Percentiles rank a stretch among this genome's conserved stretches.
Evolutionary conservation across 2,329 filamentous ascomycete species (phyloP).

Genomic region (Macrophomina phaseolina): DNA sequence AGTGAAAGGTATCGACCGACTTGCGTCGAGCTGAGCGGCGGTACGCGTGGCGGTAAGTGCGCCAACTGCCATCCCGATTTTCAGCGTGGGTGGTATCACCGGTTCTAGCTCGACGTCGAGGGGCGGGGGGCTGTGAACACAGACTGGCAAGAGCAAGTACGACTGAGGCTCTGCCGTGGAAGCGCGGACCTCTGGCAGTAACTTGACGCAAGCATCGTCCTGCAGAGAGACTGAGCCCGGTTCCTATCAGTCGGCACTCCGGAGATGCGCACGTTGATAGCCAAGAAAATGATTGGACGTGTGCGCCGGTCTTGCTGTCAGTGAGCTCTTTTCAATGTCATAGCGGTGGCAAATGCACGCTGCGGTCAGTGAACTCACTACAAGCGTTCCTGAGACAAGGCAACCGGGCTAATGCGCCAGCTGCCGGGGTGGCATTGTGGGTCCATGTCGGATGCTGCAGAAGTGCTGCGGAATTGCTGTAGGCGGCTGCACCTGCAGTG

Average conservation of each 20-base stretch:
- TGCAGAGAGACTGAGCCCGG: not conserved
- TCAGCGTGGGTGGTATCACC: not conserved
- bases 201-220: not conserved
- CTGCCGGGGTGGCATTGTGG: not conserved
- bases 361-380: not conserved
- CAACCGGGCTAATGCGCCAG: not conserved
- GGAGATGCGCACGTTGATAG: not conserved
- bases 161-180: slow-evolving; percentile 1
- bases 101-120: not conserved
- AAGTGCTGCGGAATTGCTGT: not conserved
- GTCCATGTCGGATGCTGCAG: not conserved
- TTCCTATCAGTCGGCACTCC: not conserved
- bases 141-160: not conserved
- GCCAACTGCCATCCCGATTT: not conserved
- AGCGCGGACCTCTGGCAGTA: not conserved
- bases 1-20: not conserved
- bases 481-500: not conserved
- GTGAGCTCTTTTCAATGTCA: slow-evolving; percentile 2
- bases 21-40: not conserved
- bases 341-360: slow-evolving; percentile 20
- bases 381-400: slow-evolving; percentile 17
- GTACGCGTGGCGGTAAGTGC: not conserved
- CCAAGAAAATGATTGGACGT: not conserved
- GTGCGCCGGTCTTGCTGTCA: not conserved
- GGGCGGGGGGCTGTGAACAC: not conserved